phyloP scores from a whole-genome alignment of 2,329 filamentous ascomycete genomes.

The Aspergillus pseudoterreus region DNA sequence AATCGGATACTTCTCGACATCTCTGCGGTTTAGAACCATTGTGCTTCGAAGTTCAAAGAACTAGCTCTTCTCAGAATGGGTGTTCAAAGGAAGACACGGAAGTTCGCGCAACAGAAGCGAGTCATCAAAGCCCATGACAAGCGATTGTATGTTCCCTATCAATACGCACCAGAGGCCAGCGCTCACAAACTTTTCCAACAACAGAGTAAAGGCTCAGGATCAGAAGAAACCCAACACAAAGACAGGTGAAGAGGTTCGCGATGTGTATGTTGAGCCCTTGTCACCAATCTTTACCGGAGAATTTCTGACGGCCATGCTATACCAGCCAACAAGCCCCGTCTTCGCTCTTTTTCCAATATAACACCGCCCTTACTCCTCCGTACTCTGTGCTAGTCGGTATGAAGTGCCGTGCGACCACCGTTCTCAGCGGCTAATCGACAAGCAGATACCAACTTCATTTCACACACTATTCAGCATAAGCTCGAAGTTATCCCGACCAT shows the following conservation, averaged over 20 bases:
- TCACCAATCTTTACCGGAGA: neutral
- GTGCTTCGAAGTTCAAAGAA: slow-evolving; percentile 3
- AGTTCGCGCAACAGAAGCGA: slow-evolving; percentile 63
- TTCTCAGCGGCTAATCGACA: neutral
- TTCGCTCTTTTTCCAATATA: slow-evolving; percentile 83
- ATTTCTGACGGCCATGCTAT: neutral
- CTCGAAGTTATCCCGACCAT: slow-evolving; percentile 81
- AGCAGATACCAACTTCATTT: slow-evolving; percentile 77
- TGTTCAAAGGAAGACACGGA: slow-evolving; percentile 83
- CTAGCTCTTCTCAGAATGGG: slow-evolving; percentile 59
- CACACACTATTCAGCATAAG: slow-evolving; percentile 86
- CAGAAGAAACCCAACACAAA: slow-evolving; percentile 14
- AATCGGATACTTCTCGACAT: neutral
- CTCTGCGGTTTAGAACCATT: neutral
- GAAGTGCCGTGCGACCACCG: neutral
- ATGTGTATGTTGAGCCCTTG: neutral
- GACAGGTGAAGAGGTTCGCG: neutral
- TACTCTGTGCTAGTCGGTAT: slow-evolving; percentile 69
- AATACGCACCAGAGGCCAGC: neutral
- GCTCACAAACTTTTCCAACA: neutral
- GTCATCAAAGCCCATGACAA: neutral
- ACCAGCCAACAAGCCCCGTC: slow-evolving; percentile 56
- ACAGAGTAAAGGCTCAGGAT: slow-evolving; percentile 12
- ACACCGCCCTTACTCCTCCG: slow-evolving; percentile 78
- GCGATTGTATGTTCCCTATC: neutral